Evolutionary conservation across 2,329 filamentous ascomycete genomes (phyloP).

Genomic region (Calonectria crousiana): DNA sequence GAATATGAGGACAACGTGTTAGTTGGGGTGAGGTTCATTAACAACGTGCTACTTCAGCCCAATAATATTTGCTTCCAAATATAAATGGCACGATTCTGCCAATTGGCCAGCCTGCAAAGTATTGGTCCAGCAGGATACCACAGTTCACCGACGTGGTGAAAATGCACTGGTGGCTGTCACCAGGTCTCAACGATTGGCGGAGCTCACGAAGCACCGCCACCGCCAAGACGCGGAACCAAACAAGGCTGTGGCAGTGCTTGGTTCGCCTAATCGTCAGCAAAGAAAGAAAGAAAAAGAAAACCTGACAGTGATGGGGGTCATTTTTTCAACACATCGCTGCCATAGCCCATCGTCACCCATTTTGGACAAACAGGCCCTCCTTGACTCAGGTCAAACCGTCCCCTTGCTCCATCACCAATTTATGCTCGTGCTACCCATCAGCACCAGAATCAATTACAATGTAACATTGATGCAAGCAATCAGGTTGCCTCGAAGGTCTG

Average conservation of each 20-base stretch:
- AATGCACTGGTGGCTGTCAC: background rate
- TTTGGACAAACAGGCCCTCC: background rate
- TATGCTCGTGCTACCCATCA: background rate
- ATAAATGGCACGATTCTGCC: background rate
- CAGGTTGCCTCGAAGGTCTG: background rate
- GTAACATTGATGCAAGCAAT: background rate
- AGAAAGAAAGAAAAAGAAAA: background rate
- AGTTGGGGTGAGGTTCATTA: slow-evolving; percentile 26
- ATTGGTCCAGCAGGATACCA: background rate
- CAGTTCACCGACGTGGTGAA: background rate
- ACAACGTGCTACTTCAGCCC: slow-evolving; percentile 18
- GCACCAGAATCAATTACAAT: background rate
- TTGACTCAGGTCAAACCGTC: background rate
- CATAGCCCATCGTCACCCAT: background rate
- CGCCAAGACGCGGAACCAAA: background rate
- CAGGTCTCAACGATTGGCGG: background rate
- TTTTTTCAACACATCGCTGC: background rate
- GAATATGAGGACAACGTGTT: slow-evolving; percentile 26
- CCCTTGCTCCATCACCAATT: background rate
- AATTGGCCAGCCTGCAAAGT: background rate
- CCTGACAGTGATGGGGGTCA: background rate
- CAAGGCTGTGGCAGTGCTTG: background rate
- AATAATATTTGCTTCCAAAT: slow-evolving; percentile 2
- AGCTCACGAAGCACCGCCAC: background rate
- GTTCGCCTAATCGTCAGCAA: background rate